phyloP scores from a whole-genome alignment of 306 rosid genomes.

The Cicer yamashitae region DNA sequence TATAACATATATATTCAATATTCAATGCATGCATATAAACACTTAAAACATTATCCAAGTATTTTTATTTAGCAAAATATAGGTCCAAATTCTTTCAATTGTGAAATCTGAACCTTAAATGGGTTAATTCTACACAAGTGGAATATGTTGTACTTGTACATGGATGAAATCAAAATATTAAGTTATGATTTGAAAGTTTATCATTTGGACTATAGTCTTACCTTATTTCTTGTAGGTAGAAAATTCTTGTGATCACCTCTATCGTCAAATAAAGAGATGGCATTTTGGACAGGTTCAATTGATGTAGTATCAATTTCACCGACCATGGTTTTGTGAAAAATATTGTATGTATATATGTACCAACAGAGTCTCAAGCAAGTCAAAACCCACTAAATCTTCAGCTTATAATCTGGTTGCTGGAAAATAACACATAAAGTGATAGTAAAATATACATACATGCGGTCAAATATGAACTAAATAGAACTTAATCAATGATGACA shows the following conservation, averaged over 20 bases:
- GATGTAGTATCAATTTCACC: slow-evolving; percentile 82
- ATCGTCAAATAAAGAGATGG: slow-evolving; percentile 71
- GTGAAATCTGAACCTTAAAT: neutral
- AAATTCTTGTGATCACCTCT: slow-evolving; percentile 58
- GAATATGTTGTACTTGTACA: neutral
- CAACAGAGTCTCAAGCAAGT: slow-evolving; percentile 29
- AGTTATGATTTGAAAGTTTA: neutral
- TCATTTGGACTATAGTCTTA: slow-evolving; percentile 43
- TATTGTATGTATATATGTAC: neutral
- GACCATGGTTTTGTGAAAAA: slow-evolving; percentile 56
- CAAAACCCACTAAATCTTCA: slow-evolving; percentile 18
- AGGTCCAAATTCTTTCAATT: neutral
- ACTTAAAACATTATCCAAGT: neutral
- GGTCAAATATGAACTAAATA: neutral
- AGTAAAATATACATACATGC: neutral
- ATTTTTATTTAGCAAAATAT: neutral
- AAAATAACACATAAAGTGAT: neutral
- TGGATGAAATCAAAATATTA: neutral
- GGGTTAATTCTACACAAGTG: neutral
- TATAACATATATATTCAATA: neutral
- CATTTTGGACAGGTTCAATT: slow-evolving; percentile 73
- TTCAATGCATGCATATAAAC: neutral
- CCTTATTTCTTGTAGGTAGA: slow-evolving; percentile 48
- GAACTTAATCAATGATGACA: neutral
- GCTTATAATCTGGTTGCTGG: slow-evolving; percentile 1